phyloP scores from a whole-genome alignment of 2,329 filamentous ascomycete genomes.

The Decorospora gaudefroyi region DNA sequence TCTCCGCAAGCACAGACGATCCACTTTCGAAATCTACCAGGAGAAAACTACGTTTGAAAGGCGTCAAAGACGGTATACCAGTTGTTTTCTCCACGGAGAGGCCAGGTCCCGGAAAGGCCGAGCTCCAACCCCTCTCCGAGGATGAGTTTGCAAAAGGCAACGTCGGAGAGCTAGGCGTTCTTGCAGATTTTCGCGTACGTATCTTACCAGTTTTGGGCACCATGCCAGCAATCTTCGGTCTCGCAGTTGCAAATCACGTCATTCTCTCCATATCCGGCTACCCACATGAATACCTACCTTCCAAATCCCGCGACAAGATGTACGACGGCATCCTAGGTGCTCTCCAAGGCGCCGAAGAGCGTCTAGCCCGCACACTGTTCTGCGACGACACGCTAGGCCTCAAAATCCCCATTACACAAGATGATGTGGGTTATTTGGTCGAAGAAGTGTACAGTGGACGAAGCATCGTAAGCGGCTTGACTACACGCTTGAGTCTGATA shows the following conservation, averaged over 20 bases:
- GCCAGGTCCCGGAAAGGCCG: conserved; percentile 85
- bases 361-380: conserved; percentile 63
- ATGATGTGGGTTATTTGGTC: conserved; percentile 83
- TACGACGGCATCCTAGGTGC: conserved; percentile 81
- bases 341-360: conserved; percentile 79
- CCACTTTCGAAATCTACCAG: conserved; percentile 84
- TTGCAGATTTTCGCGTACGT: conserved; percentile 91
- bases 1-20: conserved; percentile 85
- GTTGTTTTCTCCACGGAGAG: conserved; percentile 93
- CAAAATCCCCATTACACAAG: conserved; percentile 74
- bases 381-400: conserved; percentile 68
- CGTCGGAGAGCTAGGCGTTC: conserved; percentile 82
- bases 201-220: conserved; percentile 94
- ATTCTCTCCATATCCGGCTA: conserved; percentile 82
- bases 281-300: conserved; percentile 79
- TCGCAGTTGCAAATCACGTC: conserved; percentile 88
- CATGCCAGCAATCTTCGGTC: conserved; percentile 95
- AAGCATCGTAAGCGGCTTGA: conserved; percentile 79
- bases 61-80: conserved; percentile 82
- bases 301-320: conserved; percentile 85
- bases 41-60: conserved; percentile 73
- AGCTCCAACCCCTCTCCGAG: conserved; percentile 81
- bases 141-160: conserved; percentile 85
- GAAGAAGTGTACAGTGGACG: conserved; percentile 87
- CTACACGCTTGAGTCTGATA: conserved; percentile 77